Evolutionary conservation across 768 basidiomycete genomes (phyloP).

Genomic region (Cystobasidium onofrii): DNA sequence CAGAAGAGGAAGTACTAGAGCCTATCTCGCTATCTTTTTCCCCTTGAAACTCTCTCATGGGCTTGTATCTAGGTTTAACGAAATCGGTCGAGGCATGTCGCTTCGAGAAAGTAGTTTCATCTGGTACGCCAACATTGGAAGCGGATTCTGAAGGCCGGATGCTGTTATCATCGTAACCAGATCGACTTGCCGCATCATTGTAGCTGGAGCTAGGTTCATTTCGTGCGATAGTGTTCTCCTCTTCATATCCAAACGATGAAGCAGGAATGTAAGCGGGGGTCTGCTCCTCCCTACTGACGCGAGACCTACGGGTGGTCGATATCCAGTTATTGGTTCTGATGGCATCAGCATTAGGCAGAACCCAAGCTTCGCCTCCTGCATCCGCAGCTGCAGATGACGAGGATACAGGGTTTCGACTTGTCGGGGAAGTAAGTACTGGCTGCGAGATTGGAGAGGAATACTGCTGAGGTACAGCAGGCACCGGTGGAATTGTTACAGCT

Average conservation of each 20-base stretch:
- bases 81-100: background rate
- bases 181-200: background rate
- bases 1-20: background rate
- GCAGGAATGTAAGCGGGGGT: background rate
- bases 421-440: background rate
- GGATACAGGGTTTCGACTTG: no score
- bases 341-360: background rate
- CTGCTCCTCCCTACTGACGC: background rate
- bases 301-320: conserved; percentile 5
- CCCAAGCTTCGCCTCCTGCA: background rate
- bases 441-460: background rate
- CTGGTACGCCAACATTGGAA: conserved; percentile 7
- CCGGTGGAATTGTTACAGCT: background rate
- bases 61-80: background rate
- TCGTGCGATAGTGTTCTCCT: background rate
- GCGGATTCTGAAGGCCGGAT: conserved; percentile 19
- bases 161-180: conserved; percentile 2
- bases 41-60: background rate
- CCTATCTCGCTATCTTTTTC: background rate
- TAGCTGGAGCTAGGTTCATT: background rate
- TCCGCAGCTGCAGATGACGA: background rate
- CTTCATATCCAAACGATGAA: background rate
- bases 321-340: background rate
- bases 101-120: background rate
- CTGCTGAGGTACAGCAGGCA: background rate